Evolutionary conservation across 73 alveolate genomes (phyloP), one percentile per base, ranked within the genome.

Genomic region (Durusdinium trenchii): DNA sequence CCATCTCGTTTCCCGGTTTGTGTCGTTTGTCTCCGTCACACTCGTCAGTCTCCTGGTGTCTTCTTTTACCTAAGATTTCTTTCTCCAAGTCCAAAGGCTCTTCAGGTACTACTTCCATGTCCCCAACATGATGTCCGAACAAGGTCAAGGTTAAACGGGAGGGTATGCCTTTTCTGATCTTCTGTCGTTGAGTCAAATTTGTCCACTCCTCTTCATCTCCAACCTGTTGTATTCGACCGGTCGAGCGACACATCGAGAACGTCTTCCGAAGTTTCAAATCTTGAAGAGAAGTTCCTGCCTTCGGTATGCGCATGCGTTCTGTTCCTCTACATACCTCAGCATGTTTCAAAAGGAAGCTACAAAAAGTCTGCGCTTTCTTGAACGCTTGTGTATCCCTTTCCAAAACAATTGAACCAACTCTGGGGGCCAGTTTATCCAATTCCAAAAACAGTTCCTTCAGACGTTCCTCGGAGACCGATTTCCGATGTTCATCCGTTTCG

Each of bases 311-410:
- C 3, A 40, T 40, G 2, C 94, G 75, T 9, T 83, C 75, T n/a
- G 67, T 54, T 9, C 94, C 94, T 14, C 94, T 30, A 51, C 94
- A 83, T 5, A 51, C 45, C 36, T 83, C 94, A 26, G 45, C 23
- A 9, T 23, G 75, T 4, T 35, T 75, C 38, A 7, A 3, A 23
- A 83, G 23, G 3, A 28, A 14, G 52, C 48, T 10, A 16, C 26
- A 20, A n/a, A n/a, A 40, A 6, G 30, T 28, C 36, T 51, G 52
- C 28, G 51, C 36, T 20, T 35, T 36, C 4, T 9, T 50, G 35
- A 51, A n/a, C 36, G 51, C 9, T 2, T 20, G 26, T 28, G 48
- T 75, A 30, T 42, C 76, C 6, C 26, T 7, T 0, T 30, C 54
- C 12, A 83, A 30, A 14, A 48, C 47, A 1, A 51, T 75, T n/a